Evolutionary conservation across 495 filamentous ascomycete species (phyloP), one percentile per base, ranked within the genome.

Genomic region (Neurospora hispaniola): DNA sequence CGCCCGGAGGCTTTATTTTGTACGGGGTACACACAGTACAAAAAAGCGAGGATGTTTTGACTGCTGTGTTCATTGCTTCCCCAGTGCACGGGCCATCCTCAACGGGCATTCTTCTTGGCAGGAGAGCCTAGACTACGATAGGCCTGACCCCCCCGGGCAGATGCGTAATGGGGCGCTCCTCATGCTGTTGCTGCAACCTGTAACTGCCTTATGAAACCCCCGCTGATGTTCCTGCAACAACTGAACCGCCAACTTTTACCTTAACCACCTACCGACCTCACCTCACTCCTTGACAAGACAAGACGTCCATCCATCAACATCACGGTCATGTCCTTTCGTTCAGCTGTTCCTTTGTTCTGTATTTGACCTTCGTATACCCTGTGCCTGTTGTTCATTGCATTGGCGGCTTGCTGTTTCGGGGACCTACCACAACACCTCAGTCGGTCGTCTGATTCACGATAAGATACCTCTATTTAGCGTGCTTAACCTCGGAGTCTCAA

Each of bases 1-100:
- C 43, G 41, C n/a, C 41, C n/a, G 12, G 54, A 71, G 69, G 9
- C 70, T 38, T 43, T 78, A 75, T 79, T 79, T 75, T 79, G 78
- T 79, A 79, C 48, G 69, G 69, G 62, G n/a, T 43, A 73, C 42
- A 72, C 59, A 14, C 4, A 38, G 35, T 38, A 38, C 35, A 4
- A 6, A 38, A 38, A 38, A 4, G 23, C 70, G 35, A 35, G 27
- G 7, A 8, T n/a, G 23, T 14, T 31, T 39, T 6, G 39, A 27
- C 27, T 31, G 16, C 38, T 46, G 43, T 20, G 43, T 18, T n/a
- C n/a, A n/a, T n/a, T 46, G 18, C 3, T 20, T 46, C 39, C 14
- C 7, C 11, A 10, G 20, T 14, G 59, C 62, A 70, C 69, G 70
- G 44, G 70, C 73, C 69, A 71, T 48, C n/a, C 70, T 48, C 23